Percentiles rank a stretch among this genome's conserved stretches.
Evolutionary conservation across 768 basidiomycete genomes (phyloP).

Genomic region (Porpolomopsis calyptriformis): DNA sequence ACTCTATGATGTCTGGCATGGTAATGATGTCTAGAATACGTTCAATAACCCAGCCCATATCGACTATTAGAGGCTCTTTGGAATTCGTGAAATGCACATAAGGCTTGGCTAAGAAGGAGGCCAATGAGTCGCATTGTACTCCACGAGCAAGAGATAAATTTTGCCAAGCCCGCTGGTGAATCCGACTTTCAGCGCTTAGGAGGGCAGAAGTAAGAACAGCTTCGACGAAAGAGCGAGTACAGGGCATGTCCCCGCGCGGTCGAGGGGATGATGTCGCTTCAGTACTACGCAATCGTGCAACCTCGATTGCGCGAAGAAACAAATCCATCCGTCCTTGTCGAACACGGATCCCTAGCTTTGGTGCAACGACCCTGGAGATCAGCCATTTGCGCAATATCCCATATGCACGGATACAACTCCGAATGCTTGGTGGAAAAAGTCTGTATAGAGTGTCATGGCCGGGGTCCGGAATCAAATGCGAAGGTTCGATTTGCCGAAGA

Average conservation of each 20-base stretch:
- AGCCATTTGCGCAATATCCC: slow-evolving; percentile 72
- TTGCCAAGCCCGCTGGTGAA: slow-evolving; percentile 71
- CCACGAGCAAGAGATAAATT: slow-evolving; percentile 56
- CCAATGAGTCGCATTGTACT: slow-evolving; percentile 49
- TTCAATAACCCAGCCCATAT: slow-evolving; percentile 78
- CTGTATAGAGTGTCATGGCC: slow-evolving; percentile 63
- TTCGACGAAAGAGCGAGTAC: slow-evolving; percentile 73
- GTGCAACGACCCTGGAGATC: slow-evolving; percentile 55
- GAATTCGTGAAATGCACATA: slow-evolving; percentile 33
- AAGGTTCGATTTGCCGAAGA: slow-evolving; percentile 62
- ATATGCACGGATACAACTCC: slow-evolving; percentile 70
- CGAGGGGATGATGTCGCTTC: slow-evolving; percentile 26
- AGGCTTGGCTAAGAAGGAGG: slow-evolving; percentile 44
- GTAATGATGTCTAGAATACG: slow-evolving; percentile 71
- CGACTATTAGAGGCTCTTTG: slow-evolving; percentile 50
- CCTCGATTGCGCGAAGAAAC: slow-evolving; percentile 60
- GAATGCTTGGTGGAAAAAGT: slow-evolving; percentile 61
- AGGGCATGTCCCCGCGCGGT: slow-evolving; percentile 44
- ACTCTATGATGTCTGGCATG: slow-evolving; percentile 57
- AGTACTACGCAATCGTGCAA: slow-evolving; percentile 52
- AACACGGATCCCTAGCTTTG: slow-evolving; percentile 48
- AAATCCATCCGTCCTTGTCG: slow-evolving; percentile 69
- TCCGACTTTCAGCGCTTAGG: slow-evolving; percentile 68
- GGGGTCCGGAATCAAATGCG: slow-evolving; percentile 59
- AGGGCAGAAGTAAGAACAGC: slow-evolving; percentile 66